Base-by-base conservation (phyloP, 441 rosid species). In the Adansonia grandidieri region DNA sequence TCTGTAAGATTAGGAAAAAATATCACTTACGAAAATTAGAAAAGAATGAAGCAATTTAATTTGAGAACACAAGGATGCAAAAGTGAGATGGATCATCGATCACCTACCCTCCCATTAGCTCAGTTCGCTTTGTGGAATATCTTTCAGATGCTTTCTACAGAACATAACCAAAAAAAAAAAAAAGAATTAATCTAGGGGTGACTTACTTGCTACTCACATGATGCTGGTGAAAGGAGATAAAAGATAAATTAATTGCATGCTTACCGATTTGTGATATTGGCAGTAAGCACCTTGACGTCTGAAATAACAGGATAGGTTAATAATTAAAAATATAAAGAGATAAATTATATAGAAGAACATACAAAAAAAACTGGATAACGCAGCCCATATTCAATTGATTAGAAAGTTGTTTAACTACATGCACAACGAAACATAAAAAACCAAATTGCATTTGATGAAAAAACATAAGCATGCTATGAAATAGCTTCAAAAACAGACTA, bases 51-150 rank as follows among this genome's bases (percentile, higher is more conserved):
- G 14, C 45, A 53, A 65, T 44, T n/a, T 56, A 45, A 57, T 14
- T 28, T 73, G 37, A 45, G 17, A 67, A 47, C 22, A 44, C 17
- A 10, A 76, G 78, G 70, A 17, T 56, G 47, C 47, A 54, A 47
- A 69, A 60, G 67, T 71, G 79, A 53, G 57, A 32, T 45, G 57
- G 65, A 72, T 68, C 3, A 79, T 54, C 66, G 79, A 71, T 80
- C n/a, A 74, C 94, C 19, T 88, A 94, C 98, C 98, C 98, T 86
- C 97, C 98, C 85, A 90, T 91, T 79, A 94, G 90, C 86, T 94
- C 95, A 72, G 91, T 80, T 68, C 98, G 84, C 14, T 72, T 66
- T 19, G 89, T 89, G 71, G 89, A 85, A 85, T 79, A 92, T 80
- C 68, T 88, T 78, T 91, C 91, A 5, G 98, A 87, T 73, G 88